Percentiles rank a stretch among this genome's conserved stretches.
These are phyloP conservation scores for Pythium phragmiticola DNA, from an alignment of 352 stramenopile species.

Conservation along the genomic window DNA sequence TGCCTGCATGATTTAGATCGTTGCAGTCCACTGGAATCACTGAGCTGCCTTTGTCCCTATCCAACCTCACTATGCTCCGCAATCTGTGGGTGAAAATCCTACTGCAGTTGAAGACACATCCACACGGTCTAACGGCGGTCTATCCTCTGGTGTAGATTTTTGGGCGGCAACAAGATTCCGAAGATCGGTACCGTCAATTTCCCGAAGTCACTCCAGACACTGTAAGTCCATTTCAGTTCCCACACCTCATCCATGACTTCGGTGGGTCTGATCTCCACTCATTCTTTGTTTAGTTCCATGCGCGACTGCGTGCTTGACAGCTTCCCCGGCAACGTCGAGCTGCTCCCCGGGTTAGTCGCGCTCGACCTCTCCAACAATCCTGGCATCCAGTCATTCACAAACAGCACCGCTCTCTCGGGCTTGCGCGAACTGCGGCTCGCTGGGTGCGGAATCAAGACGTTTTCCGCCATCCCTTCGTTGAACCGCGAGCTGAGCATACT, in stretches of 20 bases:
- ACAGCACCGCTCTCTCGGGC: background rate
- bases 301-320: slow-evolving; percentile 9
- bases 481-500: slow-evolving; percentile 13
- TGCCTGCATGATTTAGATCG: slow-evolving; percentile 2
- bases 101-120: background rate
- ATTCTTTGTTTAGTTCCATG: slow-evolving; percentile 16
- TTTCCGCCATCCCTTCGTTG: background rate
- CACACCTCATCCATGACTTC: background rate
- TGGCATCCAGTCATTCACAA: background rate
- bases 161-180: slow-evolving; percentile 14
- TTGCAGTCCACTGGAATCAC: slow-evolving; percentile 1
- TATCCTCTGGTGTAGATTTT: slow-evolving; percentile 3
- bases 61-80: background rate
- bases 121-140: background rate
- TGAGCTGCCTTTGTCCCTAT: background rate
- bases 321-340: slow-evolving; percentile 1
- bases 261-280: background rate
- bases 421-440: slow-evolving; percentile 11
- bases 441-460: slow-evolving; percentile 9
- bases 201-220: background rate
- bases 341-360: background rate
- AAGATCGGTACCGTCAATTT: background rate
- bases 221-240: slow-evolving; percentile 4
- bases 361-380: slow-evolving; percentile 25
- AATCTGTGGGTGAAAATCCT: background rate